Conservation (phyloP, 129 eudicot species). For the Dittrichia graveolens region DNA sequence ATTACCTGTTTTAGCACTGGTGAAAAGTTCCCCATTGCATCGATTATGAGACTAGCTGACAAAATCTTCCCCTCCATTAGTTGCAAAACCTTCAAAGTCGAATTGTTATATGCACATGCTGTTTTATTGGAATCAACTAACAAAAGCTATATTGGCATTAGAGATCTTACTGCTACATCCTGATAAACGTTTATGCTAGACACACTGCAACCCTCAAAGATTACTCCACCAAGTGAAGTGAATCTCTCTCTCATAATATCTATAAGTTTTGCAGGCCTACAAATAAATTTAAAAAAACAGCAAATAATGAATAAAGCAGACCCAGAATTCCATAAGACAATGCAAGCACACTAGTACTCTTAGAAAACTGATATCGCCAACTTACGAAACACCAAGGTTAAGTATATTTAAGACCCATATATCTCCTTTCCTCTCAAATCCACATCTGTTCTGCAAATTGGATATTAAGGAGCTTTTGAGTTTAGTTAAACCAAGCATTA, state of each 20-base stretch:
- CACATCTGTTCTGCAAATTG: slow-evolving; percentile 83
- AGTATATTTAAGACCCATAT: slow-evolving; percentile 92
- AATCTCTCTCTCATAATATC: slow-evolving; percentile 75
- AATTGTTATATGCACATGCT: background rate
- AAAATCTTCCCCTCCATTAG: slow-evolving; percentile 62
- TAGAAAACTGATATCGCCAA: background rate
- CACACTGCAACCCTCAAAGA: slow-evolving; percentile 77
- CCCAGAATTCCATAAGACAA: background rate
- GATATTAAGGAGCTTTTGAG: slow-evolving; percentile 10
- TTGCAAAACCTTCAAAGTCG: slow-evolving; percentile 59
- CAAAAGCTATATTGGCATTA: slow-evolving; percentile 18
- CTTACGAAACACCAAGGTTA: slow-evolving; percentile 97
- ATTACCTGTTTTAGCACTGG: slow-evolving; percentile 88
- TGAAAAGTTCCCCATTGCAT: slow-evolving; percentile 99
- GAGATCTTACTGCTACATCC: slow-evolving; percentile 75
- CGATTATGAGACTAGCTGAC: slow-evolving; percentile 79
- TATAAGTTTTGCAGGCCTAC: slow-evolving; percentile 82
- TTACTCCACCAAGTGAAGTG: slow-evolving; percentile 68
- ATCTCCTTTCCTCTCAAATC: slow-evolving; percentile 97
- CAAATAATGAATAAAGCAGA: background rate
- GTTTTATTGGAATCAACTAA: background rate
- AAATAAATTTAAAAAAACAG: slow-evolving; percentile 7
- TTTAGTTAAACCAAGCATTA: background rate
- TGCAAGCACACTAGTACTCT: background rate
- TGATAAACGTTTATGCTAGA: slow-evolving; percentile 65